Evolutionary conservation across 139 green algal species (phyloP).

Genomic region (Yamagishiella unicocca): DNA sequence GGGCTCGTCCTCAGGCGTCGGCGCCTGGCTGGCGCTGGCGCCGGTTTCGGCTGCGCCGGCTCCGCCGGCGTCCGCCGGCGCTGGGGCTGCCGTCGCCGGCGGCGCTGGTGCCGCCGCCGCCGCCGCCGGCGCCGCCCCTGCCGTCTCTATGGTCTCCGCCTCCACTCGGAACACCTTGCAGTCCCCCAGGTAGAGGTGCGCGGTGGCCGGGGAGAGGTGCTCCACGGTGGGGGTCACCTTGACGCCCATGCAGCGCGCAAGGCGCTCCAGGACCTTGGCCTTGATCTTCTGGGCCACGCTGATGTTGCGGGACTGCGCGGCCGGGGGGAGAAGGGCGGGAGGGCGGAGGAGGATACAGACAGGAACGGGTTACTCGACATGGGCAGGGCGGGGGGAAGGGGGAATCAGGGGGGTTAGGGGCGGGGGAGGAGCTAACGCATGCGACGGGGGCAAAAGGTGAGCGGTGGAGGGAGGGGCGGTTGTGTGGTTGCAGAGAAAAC

Average conservation of each 20-base stretch:
- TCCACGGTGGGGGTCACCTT: slow-evolving; percentile 70
- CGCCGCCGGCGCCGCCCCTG: not conserved
- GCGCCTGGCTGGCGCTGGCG: too few relatives aligned
- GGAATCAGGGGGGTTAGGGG: too few relatives aligned
- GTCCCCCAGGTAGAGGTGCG: slow-evolving; percentile 55
- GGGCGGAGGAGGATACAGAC: not conserved
- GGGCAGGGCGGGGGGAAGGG: too few relatives aligned
- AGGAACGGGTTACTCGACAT: not conserved
- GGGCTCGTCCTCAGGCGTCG: too few relatives aligned
- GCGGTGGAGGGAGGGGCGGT: too few relatives aligned
- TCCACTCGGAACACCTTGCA: slow-evolving; percentile 79
- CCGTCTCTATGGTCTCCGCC: slow-evolving; percentile 22
- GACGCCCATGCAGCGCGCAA: slow-evolving; percentile 74
- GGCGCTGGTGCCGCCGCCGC: not conserved
- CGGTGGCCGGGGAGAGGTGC: slow-evolving; percentile 57
- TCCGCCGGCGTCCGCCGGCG: not conserved
- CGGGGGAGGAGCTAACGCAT: too few relatives aligned
- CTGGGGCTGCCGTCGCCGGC: not conserved
- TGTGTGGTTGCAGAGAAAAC: too few relatives aligned
- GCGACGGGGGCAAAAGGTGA: too few relatives aligned
- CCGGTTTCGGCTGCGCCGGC: too few relatives aligned
- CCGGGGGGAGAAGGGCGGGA: not conserved
- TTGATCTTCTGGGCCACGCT: slow-evolving; percentile 82
- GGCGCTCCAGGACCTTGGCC: slow-evolving; percentile 74
- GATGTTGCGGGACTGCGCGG: slow-evolving; percentile 46